These are phyloP conservation scores for Phoenix roebelenii DNA, from an alignment of 176 grass and related monocot genomes.

Conservation along the genomic window DNA sequence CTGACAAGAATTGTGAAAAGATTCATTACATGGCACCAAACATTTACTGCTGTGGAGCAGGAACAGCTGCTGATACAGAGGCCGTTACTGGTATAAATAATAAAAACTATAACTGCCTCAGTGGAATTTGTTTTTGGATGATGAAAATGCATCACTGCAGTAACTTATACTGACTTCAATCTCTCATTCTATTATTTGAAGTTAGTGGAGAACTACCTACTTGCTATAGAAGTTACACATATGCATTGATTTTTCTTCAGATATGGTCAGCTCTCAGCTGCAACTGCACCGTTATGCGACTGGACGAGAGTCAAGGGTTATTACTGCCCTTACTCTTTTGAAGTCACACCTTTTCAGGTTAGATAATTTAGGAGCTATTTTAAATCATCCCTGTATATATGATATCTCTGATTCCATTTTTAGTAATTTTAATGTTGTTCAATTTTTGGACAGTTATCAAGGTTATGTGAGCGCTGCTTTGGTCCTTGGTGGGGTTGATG, in stretches of 20 bases:
- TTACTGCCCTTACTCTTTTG: slow-evolving; percentile 76
- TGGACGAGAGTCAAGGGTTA: slow-evolving; percentile 77
- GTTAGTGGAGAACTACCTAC: no score
- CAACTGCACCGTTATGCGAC: slow-evolving; percentile 94
- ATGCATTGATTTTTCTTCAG: slow-evolving; percentile 17
- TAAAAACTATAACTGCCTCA: no score
- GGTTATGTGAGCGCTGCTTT: slow-evolving; percentile 91
- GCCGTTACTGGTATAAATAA: slow-evolving; percentile 50
- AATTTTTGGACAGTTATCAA: slow-evolving; percentile 47
- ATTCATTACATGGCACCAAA: slow-evolving; percentile 93
- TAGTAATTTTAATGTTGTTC: no score
- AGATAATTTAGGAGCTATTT: no score
- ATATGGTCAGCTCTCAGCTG: slow-evolving; percentile 97
- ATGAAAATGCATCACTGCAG: no score
- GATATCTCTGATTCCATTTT: no score
- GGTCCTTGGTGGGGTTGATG: slow-evolving; percentile 81
- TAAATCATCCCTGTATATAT: no score
- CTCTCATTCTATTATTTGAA: no score
- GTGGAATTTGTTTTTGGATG: no score
- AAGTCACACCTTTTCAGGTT: slow-evolving; percentile 93
- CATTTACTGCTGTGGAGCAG: slow-evolving; percentile 89
- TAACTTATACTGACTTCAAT: no score
- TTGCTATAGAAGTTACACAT: not conserved
- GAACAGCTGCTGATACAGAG: slow-evolving; percentile 83
- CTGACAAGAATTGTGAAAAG: slow-evolving; percentile 94